phyloP scores from a whole-genome alignment of 2,329 filamentous ascomycete species.

The Fusarium sp. region DNA sequence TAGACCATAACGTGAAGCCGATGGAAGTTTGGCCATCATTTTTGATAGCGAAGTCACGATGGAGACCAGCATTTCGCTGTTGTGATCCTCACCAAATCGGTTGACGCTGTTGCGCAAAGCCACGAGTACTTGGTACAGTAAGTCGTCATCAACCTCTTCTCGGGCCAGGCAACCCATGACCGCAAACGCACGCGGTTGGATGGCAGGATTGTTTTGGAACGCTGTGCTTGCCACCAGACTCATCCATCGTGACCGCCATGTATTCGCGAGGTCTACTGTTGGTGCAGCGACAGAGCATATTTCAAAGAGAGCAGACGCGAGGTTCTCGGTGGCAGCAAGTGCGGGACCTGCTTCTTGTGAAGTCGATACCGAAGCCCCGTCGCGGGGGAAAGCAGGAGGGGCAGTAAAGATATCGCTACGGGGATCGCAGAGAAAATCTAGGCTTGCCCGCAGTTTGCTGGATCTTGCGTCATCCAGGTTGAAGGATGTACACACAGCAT shows the following conservation, averaged over 20 bases:
- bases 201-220: slow-evolving; percentile 80
- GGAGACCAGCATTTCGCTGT: slow-evolving; percentile 77
- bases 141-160: slow-evolving; percentile 80
- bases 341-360: slow-evolving; percentile 67
- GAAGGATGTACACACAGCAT: slow-evolving; percentile 78
- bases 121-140: slow-evolving; percentile 79
- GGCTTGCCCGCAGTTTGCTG: slow-evolving; percentile 67
- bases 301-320: slow-evolving; percentile 74
- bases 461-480: slow-evolving; percentile 71
- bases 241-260: slow-evolving; percentile 82
- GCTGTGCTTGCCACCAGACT: slow-evolving; percentile 80
- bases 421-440: slow-evolving; percentile 73
- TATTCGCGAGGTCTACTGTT: slow-evolving; percentile 75
- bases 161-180: slow-evolving; percentile 80
- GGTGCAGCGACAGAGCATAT: slow-evolving; percentile 75
- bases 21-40: slow-evolving; percentile 79
- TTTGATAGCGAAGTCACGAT: slow-evolving; percentile 78
- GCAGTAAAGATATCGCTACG: slow-evolving; percentile 71
- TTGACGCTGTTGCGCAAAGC: slow-evolving; percentile 75
- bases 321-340: slow-evolving; percentile 71
- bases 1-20: slow-evolving; percentile 76
- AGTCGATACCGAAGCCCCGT: slow-evolving; percentile 69
- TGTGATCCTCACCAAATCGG: slow-evolving; percentile 75
- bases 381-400: slow-evolving; percentile 61
- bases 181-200: slow-evolving; percentile 77